Conservation (phyloP, 2,329 filamentous ascomycete species). For the Colletotrichum plurivorum region DNA sequence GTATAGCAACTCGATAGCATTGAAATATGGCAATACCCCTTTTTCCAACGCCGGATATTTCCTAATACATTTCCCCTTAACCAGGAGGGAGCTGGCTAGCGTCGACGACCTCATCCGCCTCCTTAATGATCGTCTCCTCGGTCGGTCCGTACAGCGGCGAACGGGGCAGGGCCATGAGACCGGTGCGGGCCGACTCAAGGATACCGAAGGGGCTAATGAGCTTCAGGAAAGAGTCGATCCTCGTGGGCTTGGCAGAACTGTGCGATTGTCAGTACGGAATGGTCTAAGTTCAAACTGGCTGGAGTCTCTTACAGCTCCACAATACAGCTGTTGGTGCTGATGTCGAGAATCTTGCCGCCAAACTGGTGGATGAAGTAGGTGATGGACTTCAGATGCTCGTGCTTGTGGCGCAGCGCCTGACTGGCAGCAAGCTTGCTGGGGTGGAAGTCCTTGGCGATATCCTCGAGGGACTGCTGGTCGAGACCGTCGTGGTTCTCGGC, state of each 20-base stretch:
- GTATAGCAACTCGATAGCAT: constrained; percentile 39
- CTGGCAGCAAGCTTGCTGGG: constrained; percentile 88
- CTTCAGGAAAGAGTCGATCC: constrained; percentile 98
- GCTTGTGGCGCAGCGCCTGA: constrained; percentile 94
- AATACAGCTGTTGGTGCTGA: constrained; percentile 98
- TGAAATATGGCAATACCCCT: constrained; percentile 39
- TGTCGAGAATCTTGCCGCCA: constrained; percentile 96
- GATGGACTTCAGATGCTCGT: constrained; percentile 96
- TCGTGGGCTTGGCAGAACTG: constrained; percentile 90
- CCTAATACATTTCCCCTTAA: constrained; percentile 59
- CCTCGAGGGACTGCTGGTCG: constrained; percentile 58
- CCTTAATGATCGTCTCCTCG: constrained; percentile 81
- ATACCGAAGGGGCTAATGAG: constrained; percentile 95
- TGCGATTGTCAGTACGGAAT: constrained; percentile 45
- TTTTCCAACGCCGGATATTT: constrained; percentile 42
- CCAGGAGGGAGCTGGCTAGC: constrained; percentile 94
- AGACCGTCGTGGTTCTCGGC: constrained; percentile 60
- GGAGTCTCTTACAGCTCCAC: constrained; percentile 85
- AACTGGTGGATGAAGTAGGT: constrained; percentile 98
- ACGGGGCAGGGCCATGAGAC: constrained; percentile 95
- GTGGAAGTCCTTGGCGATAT: constrained; percentile 81
- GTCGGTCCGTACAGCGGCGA: constrained; percentile 85
- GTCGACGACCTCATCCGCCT: constrained; percentile 95
- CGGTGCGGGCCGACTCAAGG: constrained; percentile 93
- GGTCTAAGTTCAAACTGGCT: constrained; percentile 3